Evolutionary conservation across 2,329 filamentous ascomycete genomes (phyloP).

Genomic region (Rhynchosporium graminicola): DNA sequence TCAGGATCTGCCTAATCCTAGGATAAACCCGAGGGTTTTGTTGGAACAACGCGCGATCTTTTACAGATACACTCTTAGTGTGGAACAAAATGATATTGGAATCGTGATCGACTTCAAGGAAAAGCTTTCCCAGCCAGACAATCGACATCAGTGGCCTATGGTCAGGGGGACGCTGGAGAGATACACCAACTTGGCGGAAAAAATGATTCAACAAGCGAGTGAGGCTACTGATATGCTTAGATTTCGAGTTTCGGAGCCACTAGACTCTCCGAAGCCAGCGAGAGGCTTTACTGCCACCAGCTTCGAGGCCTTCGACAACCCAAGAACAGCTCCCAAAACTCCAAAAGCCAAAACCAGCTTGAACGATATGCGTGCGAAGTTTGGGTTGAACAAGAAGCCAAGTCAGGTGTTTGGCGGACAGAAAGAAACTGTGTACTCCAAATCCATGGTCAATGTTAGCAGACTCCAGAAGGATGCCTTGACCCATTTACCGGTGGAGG

Average conservation of each 20-base stretch:
- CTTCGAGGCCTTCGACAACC: not conserved
- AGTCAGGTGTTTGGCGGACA: conserved; percentile 1
- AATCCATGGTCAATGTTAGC: conserved; percentile 7
- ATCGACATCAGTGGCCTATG: conserved; percentile 30
- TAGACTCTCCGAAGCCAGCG: conserved; percentile 9
- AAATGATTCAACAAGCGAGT: conserved; percentile 34
- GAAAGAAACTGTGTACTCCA: not conserved
- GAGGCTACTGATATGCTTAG: conserved; percentile 22
- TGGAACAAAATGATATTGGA: conserved; percentile 24
- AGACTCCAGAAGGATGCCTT: not conserved
- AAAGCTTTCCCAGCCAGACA: conserved; percentile 15
- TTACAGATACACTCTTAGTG: conserved; percentile 29
- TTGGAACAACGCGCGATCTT: conserved; percentile 32
- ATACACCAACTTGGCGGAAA: conserved; percentile 31
- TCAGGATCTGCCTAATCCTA: conserved; percentile 31
- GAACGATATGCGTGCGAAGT: conserved; percentile 2
- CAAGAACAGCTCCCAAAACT: not conserved
- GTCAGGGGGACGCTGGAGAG: conserved; percentile 25
- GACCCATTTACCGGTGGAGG: not conserved
- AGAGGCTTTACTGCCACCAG: not conserved
- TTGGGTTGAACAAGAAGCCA: conserved; percentile 6
- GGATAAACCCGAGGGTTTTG: conserved; percentile 26
- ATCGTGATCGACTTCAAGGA: conserved; percentile 28
- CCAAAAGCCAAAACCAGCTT: conserved; percentile 2
- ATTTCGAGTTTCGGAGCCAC: not conserved